A percentile compares a stretch with the other conserved stretches of the same genome.
phyloP scores from a whole-genome alignment of 768 basidiomycete genomes.

The Tricholoma furcatifolium region DNA sequence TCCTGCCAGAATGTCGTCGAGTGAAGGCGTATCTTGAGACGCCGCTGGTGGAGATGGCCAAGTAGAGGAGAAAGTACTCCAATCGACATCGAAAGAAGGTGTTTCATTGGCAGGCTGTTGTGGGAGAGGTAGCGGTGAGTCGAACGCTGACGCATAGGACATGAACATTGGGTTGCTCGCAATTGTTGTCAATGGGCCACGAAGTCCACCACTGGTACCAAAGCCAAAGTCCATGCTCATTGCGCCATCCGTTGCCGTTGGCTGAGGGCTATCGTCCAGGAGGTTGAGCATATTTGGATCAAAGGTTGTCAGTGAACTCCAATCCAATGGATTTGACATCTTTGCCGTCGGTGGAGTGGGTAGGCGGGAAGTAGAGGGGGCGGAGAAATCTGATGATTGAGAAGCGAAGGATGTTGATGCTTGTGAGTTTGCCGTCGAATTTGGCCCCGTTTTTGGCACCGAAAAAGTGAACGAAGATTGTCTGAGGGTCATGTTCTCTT shows the following conservation, averaged over 20 bases:
- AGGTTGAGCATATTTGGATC: slow-evolving; percentile 67
- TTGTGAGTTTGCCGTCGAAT: slow-evolving; percentile 13
- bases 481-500: slow-evolving; percentile 83
- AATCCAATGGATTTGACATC: slow-evolving; percentile 50
- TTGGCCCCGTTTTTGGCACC: slow-evolving; percentile 46
- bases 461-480: slow-evolving; percentile 82
- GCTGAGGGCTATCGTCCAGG: slow-evolving; percentile 58
- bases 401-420: slow-evolving; percentile 24
- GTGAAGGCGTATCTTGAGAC: slow-evolving; percentile 32
- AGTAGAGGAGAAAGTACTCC: slow-evolving; percentile 42
- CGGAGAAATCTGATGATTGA: slow-evolving; percentile 28
- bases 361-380: slow-evolving; percentile 14
- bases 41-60: slow-evolving; percentile 38
- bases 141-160: slow-evolving; percentile 68
- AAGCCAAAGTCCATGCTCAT: slow-evolving; percentile 64
- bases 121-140: slow-evolving; percentile 33
- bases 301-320: slow-evolving; percentile 67
- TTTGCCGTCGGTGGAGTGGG: slow-evolving; percentile 26
- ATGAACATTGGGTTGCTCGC: slow-evolving; percentile 84
- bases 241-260: slow-evolving; percentile 52
- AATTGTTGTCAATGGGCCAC: slow-evolving; percentile 70
- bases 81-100: slow-evolving; percentile 42
- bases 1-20: slow-evolving; percentile 47
- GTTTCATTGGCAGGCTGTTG: slow-evolving; percentile 19
- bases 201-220: slow-evolving; percentile 46